These are phyloP conservation scores for Perilla frutescens DNA, from an alignment of 257 asterid genomes.

Conservation along the genomic window DNA sequence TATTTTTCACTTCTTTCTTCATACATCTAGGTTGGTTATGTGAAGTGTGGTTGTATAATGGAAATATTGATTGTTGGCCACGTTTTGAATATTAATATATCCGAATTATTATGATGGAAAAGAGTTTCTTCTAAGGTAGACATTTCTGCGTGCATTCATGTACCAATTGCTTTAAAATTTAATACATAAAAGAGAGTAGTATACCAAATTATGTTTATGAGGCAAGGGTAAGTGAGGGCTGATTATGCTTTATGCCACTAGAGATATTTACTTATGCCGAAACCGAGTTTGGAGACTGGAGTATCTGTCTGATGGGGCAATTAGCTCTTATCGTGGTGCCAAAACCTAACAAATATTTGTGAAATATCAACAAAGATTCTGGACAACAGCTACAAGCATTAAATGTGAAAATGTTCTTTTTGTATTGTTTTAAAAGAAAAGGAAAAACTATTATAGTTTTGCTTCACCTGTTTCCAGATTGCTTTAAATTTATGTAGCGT, in stretches of 20 bases:
- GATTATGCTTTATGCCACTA: neutral
- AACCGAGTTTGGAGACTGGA: neutral
- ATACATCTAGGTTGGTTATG: neutral
- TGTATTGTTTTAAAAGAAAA: neutral
- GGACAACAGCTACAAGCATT: neutral
- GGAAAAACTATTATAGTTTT: neutral
- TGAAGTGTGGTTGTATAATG: constrained; percentile 12
- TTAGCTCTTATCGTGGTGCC: neutral
- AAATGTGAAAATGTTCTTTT: neutral
- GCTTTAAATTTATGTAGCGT: neutral
- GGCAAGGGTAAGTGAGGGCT: neutral
- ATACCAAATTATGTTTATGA: neutral
- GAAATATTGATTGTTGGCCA: neutral
- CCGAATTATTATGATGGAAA: neutral
- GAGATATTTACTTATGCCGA: neutral
- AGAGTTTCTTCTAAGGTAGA: neutral
- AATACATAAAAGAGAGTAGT: neutral
- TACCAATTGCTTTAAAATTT: neutral
- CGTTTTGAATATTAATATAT: neutral
- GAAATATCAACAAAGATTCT: neutral
- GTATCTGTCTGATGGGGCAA: constrained; percentile 1
- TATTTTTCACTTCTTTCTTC: neutral
- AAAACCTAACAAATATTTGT: neutral
- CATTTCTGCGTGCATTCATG: neutral
- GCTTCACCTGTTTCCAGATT: neutral